Conservation (phyloP, 305 asterid species). For the Fraxinus greggii region DNA sequence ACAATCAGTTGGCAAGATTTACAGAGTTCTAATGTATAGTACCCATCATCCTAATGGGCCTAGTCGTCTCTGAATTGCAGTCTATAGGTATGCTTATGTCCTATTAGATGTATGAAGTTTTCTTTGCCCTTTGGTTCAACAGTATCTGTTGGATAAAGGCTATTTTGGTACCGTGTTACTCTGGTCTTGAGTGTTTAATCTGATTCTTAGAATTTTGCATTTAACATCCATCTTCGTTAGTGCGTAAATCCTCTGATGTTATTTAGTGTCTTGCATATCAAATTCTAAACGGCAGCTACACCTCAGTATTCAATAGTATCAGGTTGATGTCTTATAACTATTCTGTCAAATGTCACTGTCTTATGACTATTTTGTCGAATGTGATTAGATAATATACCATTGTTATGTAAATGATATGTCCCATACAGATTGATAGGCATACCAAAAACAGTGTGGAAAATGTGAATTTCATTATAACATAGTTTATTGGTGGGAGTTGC, state of each 20-base stretch:
- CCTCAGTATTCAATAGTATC: neutral
- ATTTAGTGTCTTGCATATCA: slow-evolving; percentile 5
- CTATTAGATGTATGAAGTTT: neutral
- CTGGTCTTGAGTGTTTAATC: neutral
- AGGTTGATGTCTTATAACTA: neutral
- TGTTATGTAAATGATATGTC: neutral
- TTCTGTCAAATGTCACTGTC: neutral
- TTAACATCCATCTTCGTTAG: neutral
- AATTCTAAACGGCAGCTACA: neutral
- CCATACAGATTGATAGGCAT: neutral
- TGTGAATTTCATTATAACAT: neutral
- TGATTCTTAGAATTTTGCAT: neutral
- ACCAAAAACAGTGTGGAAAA: neutral
- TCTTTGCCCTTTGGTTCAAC: slow-evolving; percentile 2
- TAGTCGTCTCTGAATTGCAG: neutral
- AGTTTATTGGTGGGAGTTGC: neutral
- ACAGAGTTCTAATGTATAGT: neutral
- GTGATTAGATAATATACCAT: neutral
- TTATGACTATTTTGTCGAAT: neutral
- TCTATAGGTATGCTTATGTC: neutral
- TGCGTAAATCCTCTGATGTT: neutral
- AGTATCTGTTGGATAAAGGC: slow-evolving; percentile 1
- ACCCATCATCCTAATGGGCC: neutral
- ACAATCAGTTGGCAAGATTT: neutral
- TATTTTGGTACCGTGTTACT: neutral